Evolutionary conservation across 177 flowering plant species (phyloP).

Genomic region (Vitis hybrid): DNA sequence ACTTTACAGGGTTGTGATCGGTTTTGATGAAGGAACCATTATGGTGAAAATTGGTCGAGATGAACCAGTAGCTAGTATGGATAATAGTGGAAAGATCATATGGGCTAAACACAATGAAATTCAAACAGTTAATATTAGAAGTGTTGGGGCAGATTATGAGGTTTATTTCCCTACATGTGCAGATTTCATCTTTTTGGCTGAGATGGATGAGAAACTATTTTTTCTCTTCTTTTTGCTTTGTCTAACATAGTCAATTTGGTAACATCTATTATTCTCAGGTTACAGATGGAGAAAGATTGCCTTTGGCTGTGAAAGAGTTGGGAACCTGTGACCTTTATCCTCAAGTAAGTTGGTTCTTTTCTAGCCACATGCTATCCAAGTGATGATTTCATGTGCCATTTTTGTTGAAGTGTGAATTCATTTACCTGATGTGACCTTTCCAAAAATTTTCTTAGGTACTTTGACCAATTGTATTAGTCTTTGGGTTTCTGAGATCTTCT

Average conservation of each 20-base stretch:
- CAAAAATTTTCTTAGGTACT: too few species aligned
- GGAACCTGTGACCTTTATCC: constrained; percentile 78
- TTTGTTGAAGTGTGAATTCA: neutral
- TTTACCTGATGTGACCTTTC: neutral
- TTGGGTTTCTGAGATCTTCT: too few species aligned
- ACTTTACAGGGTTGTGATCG: constrained; percentile 74
- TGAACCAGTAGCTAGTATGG: constrained; percentile 96
- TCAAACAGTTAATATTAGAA: constrained; percentile 88
- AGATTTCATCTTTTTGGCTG: constrained; percentile 1
- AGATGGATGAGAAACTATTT: neutral
- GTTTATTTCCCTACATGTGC: constrained; percentile 26
- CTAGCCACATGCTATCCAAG: neutral
- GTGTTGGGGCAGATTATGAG: constrained; percentile 90
- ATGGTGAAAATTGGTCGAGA: constrained; percentile 96
- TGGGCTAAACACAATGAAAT: constrained; percentile 98
- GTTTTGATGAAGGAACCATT: constrained; percentile 96
- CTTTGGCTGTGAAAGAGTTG: constrained; percentile 69
- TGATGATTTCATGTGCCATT: neutral
- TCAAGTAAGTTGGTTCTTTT: constrained; percentile 36
- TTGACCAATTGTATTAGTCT: too few species aligned
- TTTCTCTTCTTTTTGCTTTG: constrained; percentile 1
- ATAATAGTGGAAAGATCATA: constrained; percentile 84
- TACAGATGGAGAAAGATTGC: constrained; percentile 70
- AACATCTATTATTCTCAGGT: constrained; percentile 33
- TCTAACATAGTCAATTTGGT: too few species aligned